Base-by-base conservation (phyloP, 371 early-diverging fungal species). In the Mortierella sp. region DNA sequence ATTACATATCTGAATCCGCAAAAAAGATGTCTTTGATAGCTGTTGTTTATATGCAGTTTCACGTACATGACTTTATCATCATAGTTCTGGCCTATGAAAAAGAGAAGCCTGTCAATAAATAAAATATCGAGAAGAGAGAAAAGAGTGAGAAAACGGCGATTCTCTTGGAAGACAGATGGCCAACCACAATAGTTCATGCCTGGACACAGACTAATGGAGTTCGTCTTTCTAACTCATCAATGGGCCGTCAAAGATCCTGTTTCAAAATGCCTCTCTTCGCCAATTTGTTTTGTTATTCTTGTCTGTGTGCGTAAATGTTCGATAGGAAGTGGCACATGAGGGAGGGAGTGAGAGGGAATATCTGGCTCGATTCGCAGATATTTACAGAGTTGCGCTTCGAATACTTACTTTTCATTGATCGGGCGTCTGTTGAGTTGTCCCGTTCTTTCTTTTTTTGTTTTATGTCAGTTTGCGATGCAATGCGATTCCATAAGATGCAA, bases 1-100 rank as follows among this genome's bases (percentile, higher is more conserved):
- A 12, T 28, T 53, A n/a, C n/a, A n/a, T n/a, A 29, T 53, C 53
- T 53, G 53, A 53, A 53, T 53, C 53, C 47, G 47, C 47, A n/a
- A n/a, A 8, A 47, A n/a, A 53, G 28, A 53, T 53, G 29, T 53
- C 28, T 53, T 53, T 53, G 23, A 53, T 53, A 53, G 15, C 23
- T 28, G 3, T 28, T 23, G 23, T 28, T 53, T 53, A 28, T 29
- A 9, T 23, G 53, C 29, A 28, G 23, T 53, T 53, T 28, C 53
- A 53, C 53, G 53, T 53, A 53, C 29, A 53, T 15, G 53, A 53
- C 23, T 53, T 23, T 3, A 28, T 53, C 29, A 26, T 53, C 53
- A 28, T 19, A 17, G 10, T 1, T 29, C 29, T 28, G 26, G 53
- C 53, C 53, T 53, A 53, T 53, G 28, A 53, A 28, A 53, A 53